These are phyloP conservation scores for Blastobotrys raffinosifermentans DNA, from an alignment of 1,139 yeast species.

Conservation along the genomic window DNA sequence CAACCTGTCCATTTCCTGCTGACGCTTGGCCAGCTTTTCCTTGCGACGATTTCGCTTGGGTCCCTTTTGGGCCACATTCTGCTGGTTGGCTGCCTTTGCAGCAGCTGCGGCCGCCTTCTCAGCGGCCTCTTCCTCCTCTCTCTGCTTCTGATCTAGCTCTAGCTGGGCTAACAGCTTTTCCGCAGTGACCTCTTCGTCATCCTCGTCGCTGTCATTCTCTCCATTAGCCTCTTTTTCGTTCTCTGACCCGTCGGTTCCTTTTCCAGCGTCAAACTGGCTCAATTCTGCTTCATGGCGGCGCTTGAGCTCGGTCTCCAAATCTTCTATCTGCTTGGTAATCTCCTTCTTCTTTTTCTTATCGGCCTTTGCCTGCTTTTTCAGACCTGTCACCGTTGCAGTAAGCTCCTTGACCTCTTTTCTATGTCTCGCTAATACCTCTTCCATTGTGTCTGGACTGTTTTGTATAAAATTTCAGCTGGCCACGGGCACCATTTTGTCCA, in stretches of 20 bases:
- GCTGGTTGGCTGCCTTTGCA: constrained; percentile 6
- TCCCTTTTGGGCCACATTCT: constrained; percentile 17
- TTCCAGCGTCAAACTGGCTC: constrained; percentile 1
- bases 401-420: constrained; percentile 64
- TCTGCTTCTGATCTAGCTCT: constrained; percentile 40
- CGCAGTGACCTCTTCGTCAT: constrained; percentile 51
- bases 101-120: constrained; percentile 12
- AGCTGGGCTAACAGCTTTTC: constrained; percentile 49
- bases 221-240: constrained; percentile 9
- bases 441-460: no score
- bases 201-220: constrained; percentile 23
- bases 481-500: no score
- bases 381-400: constrained; percentile 58
- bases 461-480: no score
- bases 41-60: constrained; percentile 72
- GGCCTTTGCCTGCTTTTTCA: constrained; percentile 81
- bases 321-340: constrained; percentile 49
- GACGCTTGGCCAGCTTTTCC: constrained; percentile 71
- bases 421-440: constrained; percentile 57
- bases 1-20: constrained; percentile 59
- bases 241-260: neutral
- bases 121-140: constrained; percentile 13
- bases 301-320: constrained; percentile 52
- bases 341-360: constrained; percentile 54
- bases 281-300: constrained; percentile 38